These are phyloP conservation scores for Actinomortierella wolfii DNA, from an alignment of 371 early-diverging fungal genomes.

Conservation along the genomic window DNA sequence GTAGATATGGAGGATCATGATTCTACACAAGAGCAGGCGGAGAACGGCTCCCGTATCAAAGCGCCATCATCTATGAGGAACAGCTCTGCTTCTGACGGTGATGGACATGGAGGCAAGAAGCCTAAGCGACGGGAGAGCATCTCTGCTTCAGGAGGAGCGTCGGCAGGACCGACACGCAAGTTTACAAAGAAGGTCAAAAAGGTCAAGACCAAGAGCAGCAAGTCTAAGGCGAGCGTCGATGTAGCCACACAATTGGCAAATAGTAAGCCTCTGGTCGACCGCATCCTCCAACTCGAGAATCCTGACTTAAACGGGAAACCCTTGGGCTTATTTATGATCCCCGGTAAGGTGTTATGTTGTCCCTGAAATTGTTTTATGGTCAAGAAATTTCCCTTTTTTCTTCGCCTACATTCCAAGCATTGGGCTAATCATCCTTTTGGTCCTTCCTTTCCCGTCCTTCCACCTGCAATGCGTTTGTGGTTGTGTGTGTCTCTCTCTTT, in stretches of 20 bases:
- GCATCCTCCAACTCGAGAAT: slow-evolving; percentile 36
- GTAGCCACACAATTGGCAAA: slow-evolving; percentile 37
- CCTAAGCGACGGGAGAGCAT: too few species aligned
- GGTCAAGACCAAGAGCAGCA: slow-evolving; percentile 37
- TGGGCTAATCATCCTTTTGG: too few species aligned
- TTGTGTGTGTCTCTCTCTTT: too few species aligned
- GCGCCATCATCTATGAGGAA: too few species aligned
- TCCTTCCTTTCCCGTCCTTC: too few species aligned
- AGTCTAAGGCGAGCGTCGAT: slow-evolving; percentile 28
- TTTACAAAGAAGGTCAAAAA: slow-evolving; percentile 43
- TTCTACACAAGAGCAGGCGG: too few species aligned
- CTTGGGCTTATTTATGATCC: slow-evolving; percentile 35
- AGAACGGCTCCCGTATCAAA: too few species aligned
- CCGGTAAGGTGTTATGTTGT: slow-evolving; percentile 16
- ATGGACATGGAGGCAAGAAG: too few species aligned
- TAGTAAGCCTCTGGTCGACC: slow-evolving; percentile 40
- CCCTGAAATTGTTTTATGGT: neutral
- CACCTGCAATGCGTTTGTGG: too few species aligned
- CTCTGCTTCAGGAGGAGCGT: too few species aligned
- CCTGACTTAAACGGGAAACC: slow-evolving; percentile 43
- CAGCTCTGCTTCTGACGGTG: neutral
- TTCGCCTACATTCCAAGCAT: too few species aligned
- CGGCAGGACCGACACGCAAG: slow-evolving; percentile 5
- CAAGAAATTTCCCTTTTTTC: neutral
- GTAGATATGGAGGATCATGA: slow-evolving; percentile 3